Conservation (phyloP, 129 eudicot genomes). For the Dittrichia graveolens region DNA sequence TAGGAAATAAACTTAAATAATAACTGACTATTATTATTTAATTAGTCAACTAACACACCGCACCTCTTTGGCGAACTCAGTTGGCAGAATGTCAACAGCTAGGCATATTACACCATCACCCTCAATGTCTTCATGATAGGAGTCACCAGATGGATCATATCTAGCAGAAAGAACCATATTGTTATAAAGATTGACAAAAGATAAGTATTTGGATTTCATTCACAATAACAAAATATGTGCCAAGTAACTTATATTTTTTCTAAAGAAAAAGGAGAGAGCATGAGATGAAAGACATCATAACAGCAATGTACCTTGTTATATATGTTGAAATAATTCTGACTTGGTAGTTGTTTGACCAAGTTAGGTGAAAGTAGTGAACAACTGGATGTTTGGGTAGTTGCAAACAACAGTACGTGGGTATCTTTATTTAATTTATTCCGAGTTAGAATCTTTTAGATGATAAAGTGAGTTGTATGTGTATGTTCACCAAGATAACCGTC, state of each 20-base stretch:
- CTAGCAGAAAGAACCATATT: constrained; percentile 37
- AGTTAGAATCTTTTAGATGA: too few species aligned
- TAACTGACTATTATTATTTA: too few species aligned
- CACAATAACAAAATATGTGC: neutral
- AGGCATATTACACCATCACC: constrained; percentile 69
- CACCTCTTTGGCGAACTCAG: constrained; percentile 85
- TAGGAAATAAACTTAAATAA: too few species aligned
- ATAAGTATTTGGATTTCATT: constrained; percentile 3
- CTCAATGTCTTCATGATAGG: constrained; percentile 61
- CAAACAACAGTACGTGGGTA: too few species aligned
- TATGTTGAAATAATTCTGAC: neutral
- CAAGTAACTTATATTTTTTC: neutral
- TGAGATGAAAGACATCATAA: constrained; percentile 11
- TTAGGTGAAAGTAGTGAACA: too few species aligned
- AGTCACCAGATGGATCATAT: constrained; percentile 56
- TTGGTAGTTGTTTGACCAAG: too few species aligned
- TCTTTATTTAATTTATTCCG: too few species aligned
- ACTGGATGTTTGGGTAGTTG: too few species aligned
- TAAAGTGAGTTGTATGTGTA: too few species aligned
- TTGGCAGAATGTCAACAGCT: constrained; percentile 74
- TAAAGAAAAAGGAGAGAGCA: neutral
- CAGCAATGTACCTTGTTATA: constrained; percentile 10
- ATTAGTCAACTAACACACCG: neutral
- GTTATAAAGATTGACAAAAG: constrained; percentile 14
- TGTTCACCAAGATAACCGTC: too few species aligned